These are phyloP conservation scores for Ajuga chamaepitys DNA, from an alignment of 257 asterid species.

Conservation along the genomic window DNA sequence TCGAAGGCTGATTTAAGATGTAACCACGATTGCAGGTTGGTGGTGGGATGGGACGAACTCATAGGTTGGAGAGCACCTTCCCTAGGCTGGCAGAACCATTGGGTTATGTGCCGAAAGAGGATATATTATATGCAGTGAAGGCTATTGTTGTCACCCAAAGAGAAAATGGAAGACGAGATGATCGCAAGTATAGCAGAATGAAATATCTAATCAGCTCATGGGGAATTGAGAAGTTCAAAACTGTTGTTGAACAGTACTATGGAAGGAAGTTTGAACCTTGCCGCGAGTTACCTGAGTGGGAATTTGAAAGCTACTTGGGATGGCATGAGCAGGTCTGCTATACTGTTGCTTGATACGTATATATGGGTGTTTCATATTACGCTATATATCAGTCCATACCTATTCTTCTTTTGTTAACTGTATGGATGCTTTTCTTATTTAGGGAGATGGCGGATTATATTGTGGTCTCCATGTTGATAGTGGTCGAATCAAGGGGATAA, in stretches of 20 bases:
- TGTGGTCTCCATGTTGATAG: constrained; percentile 95
- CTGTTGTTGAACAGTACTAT: constrained; percentile 75
- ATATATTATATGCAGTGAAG: constrained; percentile 81
- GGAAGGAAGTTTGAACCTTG: constrained; percentile 80
- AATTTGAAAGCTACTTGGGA: constrained; percentile 92
- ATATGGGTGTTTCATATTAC: not conserved
- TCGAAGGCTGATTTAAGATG: not conserved
- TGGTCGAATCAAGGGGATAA: constrained; percentile 75
- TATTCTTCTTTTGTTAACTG: not conserved
- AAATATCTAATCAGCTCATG: constrained; percentile 88
- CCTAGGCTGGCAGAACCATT: constrained; percentile 85
- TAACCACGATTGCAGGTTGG: constrained; percentile 75
- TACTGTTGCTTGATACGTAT: not conserved
- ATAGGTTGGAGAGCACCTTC: constrained; percentile 76
- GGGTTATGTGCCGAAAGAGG: constrained; percentile 95
- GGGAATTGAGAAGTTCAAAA: constrained; percentile 92
- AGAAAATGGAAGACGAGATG: constrained; percentile 97
- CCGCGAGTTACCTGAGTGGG: constrained; percentile 88
- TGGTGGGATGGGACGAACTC: constrained; percentile 99
- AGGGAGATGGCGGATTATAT: constrained; percentile 90
- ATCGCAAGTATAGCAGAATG: constrained; percentile 94
- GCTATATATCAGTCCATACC: not conserved
- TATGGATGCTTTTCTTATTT: constrained; percentile 9
- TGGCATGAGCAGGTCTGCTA: constrained; percentile 91
- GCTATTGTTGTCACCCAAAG: constrained; percentile 93